Conservation (phyloP, 345 rosid species). For the Linum tenue region DNA sequence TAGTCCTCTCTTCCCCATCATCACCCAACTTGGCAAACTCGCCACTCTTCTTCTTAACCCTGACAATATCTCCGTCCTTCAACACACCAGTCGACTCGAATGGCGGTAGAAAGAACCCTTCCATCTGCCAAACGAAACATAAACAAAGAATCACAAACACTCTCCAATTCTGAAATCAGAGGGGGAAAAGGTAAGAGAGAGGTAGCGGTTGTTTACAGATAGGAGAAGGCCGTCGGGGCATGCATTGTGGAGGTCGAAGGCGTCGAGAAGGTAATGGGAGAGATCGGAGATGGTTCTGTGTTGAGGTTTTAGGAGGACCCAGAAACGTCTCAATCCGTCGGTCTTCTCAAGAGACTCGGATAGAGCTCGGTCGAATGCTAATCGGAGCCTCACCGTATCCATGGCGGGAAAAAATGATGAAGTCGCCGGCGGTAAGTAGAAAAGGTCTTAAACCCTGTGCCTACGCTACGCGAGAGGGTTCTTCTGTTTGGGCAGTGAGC, state of each 20-base stretch:
- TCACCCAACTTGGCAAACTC: conserved; percentile 14
- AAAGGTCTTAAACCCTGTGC: too few relatives aligned
- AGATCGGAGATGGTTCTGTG: conserved; percentile 60
- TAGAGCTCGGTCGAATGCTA: conserved; percentile 43
- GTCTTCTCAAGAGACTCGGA: conserved; percentile 43
- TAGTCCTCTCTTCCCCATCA: conserved; percentile 16
- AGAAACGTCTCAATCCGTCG: conserved; percentile 55
- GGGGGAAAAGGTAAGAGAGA: not conserved
- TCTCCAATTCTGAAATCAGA: not conserved
- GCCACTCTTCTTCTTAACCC: conserved; percentile 50
- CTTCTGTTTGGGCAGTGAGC: not conserved
- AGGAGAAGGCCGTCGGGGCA: conserved; percentile 75
- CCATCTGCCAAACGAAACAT: conserved; percentile 56
- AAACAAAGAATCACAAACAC: not conserved
- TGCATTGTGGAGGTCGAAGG: conserved; percentile 46
- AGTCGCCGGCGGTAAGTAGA: not conserved
- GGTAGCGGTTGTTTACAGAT: conserved; percentile 33
- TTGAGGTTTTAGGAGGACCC: conserved; percentile 72
- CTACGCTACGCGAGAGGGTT: too few relatives aligned
- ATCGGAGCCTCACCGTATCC: conserved; percentile 55
- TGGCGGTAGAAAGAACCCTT: conserved; percentile 75
- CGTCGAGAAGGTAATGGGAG: conserved; percentile 40
- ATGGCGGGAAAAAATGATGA: not conserved
- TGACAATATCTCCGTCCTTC: conserved; percentile 66
- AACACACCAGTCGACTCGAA: conserved; percentile 67